These are phyloP conservation scores for Pestalotiopsis sp. DNA, from an alignment of 2,329 filamentous ascomycete genomes.

Conservation along the genomic window DNA sequence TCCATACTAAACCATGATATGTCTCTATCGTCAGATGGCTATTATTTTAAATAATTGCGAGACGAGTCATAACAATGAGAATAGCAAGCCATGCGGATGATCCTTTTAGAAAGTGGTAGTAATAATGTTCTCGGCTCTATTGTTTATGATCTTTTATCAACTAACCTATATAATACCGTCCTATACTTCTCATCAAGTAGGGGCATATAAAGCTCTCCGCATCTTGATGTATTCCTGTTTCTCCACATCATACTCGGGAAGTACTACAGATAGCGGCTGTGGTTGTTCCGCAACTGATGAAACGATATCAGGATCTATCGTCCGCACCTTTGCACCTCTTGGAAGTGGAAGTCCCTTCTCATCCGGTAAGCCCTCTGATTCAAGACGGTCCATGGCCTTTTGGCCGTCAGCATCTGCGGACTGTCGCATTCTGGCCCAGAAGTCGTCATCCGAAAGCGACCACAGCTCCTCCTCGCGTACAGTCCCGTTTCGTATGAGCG, in stretches of 20 bases:
- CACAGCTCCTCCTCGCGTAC: slow-evolving; percentile 35
- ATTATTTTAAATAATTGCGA: too few relatives aligned
- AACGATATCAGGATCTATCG: slow-evolving; percentile 34
- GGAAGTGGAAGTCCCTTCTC: slow-evolving; percentile 29
- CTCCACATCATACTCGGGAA: slow-evolving; percentile 23
- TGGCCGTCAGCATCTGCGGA: slow-evolving; percentile 18
- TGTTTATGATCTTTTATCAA: not conserved
- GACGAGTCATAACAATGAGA: too few relatives aligned
- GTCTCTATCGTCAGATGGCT: too few relatives aligned
- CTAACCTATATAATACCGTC: not conserved
- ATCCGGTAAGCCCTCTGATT: slow-evolving; percentile 24
- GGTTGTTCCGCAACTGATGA: slow-evolving; percentile 11
- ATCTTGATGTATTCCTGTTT: slow-evolving; percentile 19
- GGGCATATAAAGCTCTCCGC: slow-evolving; percentile 19
- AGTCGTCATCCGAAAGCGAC: slow-evolving; percentile 35
- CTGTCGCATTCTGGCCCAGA: slow-evolving; percentile 34
- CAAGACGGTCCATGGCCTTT: slow-evolving; percentile 24
- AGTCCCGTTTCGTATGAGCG: slow-evolving; percentile 20
- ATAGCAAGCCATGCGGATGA: too few relatives aligned
- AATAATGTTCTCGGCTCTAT: not conserved
- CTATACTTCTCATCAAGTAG: not conserved
- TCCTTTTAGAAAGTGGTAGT: too few relatives aligned
- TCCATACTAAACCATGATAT: too few relatives aligned
- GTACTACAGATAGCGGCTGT: slow-evolving; percentile 21
- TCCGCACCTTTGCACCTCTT: slow-evolving; percentile 31